Evolutionary conservation across 352 stramenopile genomes (phyloP).

Genomic region (Phytophthora europaea): DNA sequence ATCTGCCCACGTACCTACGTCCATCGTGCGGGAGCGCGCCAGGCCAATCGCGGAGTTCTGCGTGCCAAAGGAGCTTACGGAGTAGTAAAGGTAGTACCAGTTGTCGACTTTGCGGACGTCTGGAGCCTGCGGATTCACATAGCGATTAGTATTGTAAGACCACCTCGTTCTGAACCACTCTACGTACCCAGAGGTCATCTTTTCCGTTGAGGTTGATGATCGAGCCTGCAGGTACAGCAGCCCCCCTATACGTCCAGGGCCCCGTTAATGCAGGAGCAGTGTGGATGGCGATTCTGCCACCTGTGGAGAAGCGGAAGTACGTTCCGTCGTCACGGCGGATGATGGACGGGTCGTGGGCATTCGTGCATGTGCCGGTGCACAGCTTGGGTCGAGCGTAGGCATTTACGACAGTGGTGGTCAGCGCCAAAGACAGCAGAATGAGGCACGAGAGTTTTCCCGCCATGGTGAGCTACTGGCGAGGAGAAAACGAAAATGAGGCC

Average conservation of each 20-base stretch:
- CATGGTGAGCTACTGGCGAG: not conserved
- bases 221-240: constrained; percentile 48
- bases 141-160: not conserved
- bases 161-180: not conserved
- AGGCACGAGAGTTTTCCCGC: constrained; percentile 18
- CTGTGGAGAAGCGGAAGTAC: constrained; percentile 61
- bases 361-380: constrained; percentile 34
- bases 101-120: constrained; percentile 56
- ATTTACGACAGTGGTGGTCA: constrained; percentile 8
- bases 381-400: constrained; percentile 26
- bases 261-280: constrained; percentile 46
- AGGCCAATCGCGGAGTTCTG: constrained; percentile 58
- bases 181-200: constrained; percentile 50
- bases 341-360: constrained; percentile 54
- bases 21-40: constrained; percentile 47
- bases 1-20: constrained; percentile 53
- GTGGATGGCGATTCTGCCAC: constrained; percentile 52
- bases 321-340: constrained; percentile 47
- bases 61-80: constrained; percentile 55
- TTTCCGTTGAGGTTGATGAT: constrained; percentile 52
- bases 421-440: constrained; percentile 21
- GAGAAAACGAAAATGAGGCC: not conserved
- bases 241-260: constrained; percentile 50
- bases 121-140: constrained; percentile 27
- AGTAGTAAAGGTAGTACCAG: constrained; percentile 70